Evolutionary conservation across 2,329 filamentous ascomycete species (phyloP), one percentile per base, ranked within the genome.

Genomic region (Epichloe brachyelytri): DNA sequence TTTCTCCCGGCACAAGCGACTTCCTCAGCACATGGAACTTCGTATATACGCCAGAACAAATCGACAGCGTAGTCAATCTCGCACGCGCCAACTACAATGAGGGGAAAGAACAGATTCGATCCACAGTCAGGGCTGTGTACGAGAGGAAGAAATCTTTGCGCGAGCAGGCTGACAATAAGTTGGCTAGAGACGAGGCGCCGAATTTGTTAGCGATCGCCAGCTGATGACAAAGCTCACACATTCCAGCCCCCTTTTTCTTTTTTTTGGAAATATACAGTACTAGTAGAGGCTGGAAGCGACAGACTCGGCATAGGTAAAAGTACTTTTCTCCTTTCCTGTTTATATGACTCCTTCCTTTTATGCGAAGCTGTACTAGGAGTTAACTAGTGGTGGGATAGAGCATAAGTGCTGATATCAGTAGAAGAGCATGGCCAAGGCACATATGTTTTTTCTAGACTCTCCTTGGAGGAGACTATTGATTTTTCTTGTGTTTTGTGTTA

Each of bases 11-110:
- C 22, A 79, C 78, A 2, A 86, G 80, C 49, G 88, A 95, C 54
- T 97, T 89, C 67, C 81, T 97, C 72, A 88, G 82, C 58, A 98
- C 93, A 0, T 98, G 93, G 93, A 98, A 98, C 64, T 97, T 97
- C 64, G 83, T 96, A 33, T 98, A 97, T 66, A 94, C 86, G 2
- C 84, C 89, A 0, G 83, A 93, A 52, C 85, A 98, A 65, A 82
- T 98, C 49, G 90, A 97, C 59, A 79, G 80, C 26, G 88, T 95
- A 0, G 85, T 95, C 2, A 75, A 78, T 5, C 76, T 98, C 30
- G 90, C 93, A 1, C 77, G 81, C 51, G 88, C 88, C 11, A 98
- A 98, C 66, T 98, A 88, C 58, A 75, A 79, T 5, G 88, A 95
- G 64, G 89, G 91, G 1, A 79, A 79, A 47, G 85, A 87, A 51